Evolutionary conservation across 345 rosid genomes (phyloP).

Genomic region (Salix caprea): DNA sequence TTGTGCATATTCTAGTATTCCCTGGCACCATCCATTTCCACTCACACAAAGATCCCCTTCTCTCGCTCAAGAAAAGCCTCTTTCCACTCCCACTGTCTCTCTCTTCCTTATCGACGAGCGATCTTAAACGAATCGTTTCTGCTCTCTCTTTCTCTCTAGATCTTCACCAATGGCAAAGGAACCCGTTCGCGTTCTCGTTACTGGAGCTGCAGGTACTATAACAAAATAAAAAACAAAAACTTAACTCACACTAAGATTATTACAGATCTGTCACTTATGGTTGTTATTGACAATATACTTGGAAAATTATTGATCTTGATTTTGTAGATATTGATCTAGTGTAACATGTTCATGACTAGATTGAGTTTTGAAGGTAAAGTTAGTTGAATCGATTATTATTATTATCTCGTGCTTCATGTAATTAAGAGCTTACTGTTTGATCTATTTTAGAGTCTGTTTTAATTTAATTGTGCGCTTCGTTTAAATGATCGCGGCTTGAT

Average conservation of each 20-base stretch:
- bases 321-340: not conserved
- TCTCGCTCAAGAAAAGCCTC: not conserved
- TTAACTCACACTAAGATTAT: not conserved
- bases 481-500: not conserved
- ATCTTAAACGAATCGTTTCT: not conserved
- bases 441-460: not conserved
- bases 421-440: not conserved
- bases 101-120: not conserved
- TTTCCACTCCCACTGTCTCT: not conserved
- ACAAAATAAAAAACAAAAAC: not conserved
- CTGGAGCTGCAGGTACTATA: conserved; percentile 91
- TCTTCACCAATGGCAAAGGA: conserved; percentile 73
- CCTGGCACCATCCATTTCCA: not conserved
- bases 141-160: not conserved
- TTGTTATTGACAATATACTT: not conserved
- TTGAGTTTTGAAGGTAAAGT: not conserved
- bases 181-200: conserved; percentile 94
- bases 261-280: not conserved
- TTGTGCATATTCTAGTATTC: not conserved
- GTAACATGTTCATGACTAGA: not conserved
- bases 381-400: not conserved
- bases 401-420: not conserved
- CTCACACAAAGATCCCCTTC: not conserved
- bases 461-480: not conserved
- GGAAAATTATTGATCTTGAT: not conserved